phyloP scores from a whole-genome alignment of 2,329 filamentous ascomycete species.

The Biscogniauxia mediterranea region DNA sequence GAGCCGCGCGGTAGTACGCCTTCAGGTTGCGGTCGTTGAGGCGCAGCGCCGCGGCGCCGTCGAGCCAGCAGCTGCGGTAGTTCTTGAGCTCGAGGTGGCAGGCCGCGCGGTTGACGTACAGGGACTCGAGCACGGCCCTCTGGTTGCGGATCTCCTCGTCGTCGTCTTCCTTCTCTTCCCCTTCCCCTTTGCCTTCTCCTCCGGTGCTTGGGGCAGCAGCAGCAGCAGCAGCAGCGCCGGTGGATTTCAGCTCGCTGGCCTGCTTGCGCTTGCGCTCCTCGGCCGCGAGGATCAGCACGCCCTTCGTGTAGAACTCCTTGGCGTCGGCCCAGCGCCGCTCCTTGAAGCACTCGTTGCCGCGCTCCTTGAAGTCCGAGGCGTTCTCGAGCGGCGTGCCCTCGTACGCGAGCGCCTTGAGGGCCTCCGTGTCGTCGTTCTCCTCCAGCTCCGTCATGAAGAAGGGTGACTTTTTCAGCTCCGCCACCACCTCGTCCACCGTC shows the following conservation, averaged over 20 bases:
- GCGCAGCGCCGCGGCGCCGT: slow-evolving; percentile 76
- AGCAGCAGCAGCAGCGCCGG: background rate
- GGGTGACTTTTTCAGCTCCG: slow-evolving; percentile 62
- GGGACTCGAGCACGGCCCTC: slow-evolving; percentile 66
- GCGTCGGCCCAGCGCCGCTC: slow-evolving; percentile 75
- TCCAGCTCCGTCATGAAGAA: slow-evolving; percentile 96
- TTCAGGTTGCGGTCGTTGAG: slow-evolving; percentile 83
- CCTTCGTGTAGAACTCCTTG: slow-evolving; percentile 88
- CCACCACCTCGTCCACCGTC: slow-evolving; percentile 54
- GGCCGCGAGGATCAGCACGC: slow-evolving; percentile 66
- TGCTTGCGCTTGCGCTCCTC: slow-evolving; percentile 58
- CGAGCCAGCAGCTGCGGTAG: slow-evolving; percentile 80
- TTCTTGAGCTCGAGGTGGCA: slow-evolving; percentile 88
- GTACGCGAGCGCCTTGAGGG: slow-evolving; percentile 85
- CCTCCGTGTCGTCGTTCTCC: slow-evolving; percentile 81
- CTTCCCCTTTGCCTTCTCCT: slow-evolving; percentile 35
- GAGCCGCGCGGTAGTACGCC: slow-evolving; percentile 82
- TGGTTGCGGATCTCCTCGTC: slow-evolving; percentile 55
- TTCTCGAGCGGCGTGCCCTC: slow-evolving; percentile 88
- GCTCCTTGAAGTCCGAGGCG: slow-evolving; percentile 79
- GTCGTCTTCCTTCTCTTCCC: slow-evolving; percentile 47
- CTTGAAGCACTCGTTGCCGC: slow-evolving; percentile 85
- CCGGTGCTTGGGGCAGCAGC: slow-evolving; percentile 7
- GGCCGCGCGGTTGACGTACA: slow-evolving; percentile 83
- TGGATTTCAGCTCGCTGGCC: slow-evolving; percentile 26